Percentiles rank a stretch among this genome's conserved stretches.
Evolutionary conservation across 140 eudicot species (phyloP).

Genomic region (Anethum foeniculum): DNA sequence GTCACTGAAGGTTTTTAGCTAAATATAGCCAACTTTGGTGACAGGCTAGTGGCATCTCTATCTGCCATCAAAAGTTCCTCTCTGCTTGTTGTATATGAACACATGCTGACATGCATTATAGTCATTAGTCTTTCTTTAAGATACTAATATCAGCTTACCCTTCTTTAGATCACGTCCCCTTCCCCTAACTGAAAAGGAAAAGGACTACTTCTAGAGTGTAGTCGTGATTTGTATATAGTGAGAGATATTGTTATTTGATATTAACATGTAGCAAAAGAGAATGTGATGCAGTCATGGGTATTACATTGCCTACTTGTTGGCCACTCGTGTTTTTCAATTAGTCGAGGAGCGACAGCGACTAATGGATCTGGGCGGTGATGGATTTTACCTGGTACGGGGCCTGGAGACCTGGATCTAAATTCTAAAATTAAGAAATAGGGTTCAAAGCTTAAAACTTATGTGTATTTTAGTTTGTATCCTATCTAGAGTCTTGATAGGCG

Average conservation of each 20-base stretch:
- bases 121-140: not conserved
- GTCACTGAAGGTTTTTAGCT: not conserved
- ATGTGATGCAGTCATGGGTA: not conserved
- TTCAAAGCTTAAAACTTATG: not conserved
- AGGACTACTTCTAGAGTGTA: not conserved
- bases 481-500: not conserved
- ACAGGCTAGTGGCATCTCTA: not conserved
- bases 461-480: not conserved
- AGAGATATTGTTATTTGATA: not conserved
- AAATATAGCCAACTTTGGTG: not conserved
- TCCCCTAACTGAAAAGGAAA: not conserved
- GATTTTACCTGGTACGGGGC: not conserved
- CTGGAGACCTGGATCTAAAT: not conserved
- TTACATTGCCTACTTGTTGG: not conserved
- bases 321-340: not conserved
- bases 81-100: not conserved
- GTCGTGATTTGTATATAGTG: not conserved
- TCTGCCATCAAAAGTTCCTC: not conserved
- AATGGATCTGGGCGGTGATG: not conserved
- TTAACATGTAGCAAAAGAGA: constrained; percentile 3
- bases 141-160: not conserved
- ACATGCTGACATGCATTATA: not conserved
- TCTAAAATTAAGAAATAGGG: not conserved
- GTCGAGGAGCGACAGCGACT: not conserved
- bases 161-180: not conserved